A percentile compares a stretch with the other conserved stretches of the same genome.
phyloP scores from a whole-genome alignment of 2,329 filamentous ascomycete species.

The Ascochyta viciae-villosae region DNA sequence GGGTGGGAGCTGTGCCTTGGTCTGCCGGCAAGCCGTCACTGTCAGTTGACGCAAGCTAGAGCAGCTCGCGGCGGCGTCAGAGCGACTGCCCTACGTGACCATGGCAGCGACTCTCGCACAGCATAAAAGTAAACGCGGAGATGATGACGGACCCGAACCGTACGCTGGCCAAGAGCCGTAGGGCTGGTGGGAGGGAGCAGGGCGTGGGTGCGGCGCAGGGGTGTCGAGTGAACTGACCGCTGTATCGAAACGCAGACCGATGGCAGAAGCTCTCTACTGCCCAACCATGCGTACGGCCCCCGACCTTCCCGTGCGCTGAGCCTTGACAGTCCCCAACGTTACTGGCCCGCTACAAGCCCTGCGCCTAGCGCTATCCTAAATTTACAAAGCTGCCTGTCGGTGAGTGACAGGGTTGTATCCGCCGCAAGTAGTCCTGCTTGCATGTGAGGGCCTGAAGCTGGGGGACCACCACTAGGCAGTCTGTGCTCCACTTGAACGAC shows the following conservation, averaged over 20 bases:
- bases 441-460: slow-evolving; percentile 41
- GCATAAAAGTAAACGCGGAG: slow-evolving; percentile 28
- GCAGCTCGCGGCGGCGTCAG: slow-evolving; percentile 3
- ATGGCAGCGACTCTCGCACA: slow-evolving; percentile 14
- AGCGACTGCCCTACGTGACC: slow-evolving; percentile 6
- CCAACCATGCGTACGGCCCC: slow-evolving; percentile 28
- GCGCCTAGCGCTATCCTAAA: slow-evolving; percentile 40
- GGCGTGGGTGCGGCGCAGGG: slow-evolving; percentile 18
- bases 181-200: slow-evolving; percentile 23
- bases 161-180: slow-evolving; percentile 30
- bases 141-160: slow-evolving; percentile 26
- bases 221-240: slow-evolving; percentile 30
- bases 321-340: slow-evolving; percentile 29
- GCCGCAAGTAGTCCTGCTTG: slow-evolving; percentile 32
- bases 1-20: not conserved
- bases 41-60: not conserved
- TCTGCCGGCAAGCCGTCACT: slow-evolving; percentile 1
- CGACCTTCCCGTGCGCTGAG: slow-evolving; percentile 34
- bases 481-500: slow-evolving; percentile 39
- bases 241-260: slow-evolving; percentile 31
- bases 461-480: slow-evolving; percentile 37
- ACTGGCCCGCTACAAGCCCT: slow-evolving; percentile 36
- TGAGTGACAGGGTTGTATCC: slow-evolving; percentile 39
- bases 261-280: slow-evolving; percentile 19
- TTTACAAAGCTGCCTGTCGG: slow-evolving; percentile 41